Evolutionary conservation across 2,329 filamentous ascomycete species (phyloP).

Genomic region (Alternaria ethzedia): DNA sequence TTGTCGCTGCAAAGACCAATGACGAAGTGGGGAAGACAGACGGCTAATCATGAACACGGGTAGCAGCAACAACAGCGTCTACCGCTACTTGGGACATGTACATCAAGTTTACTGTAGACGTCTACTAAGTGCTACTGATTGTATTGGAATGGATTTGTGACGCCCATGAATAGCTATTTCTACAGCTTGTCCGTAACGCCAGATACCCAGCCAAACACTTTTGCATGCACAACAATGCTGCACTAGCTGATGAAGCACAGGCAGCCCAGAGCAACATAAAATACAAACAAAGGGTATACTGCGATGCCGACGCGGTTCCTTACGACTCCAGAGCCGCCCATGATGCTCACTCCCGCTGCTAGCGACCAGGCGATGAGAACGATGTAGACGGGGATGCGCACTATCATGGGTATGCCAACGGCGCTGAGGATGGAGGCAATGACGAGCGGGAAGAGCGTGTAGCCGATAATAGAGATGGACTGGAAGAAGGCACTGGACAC

Average conservation of each 20-base stretch:
- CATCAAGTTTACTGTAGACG: background rate
- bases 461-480: slow-evolving; percentile 96
- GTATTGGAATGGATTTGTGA: background rate
- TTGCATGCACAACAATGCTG: slow-evolving; percentile 4
- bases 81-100: slow-evolving; percentile 11
- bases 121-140: background rate
- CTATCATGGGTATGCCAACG: slow-evolving; percentile 76
- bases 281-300: slow-evolving; percentile 93
- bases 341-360: slow-evolving; percentile 92
- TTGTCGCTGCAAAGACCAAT: slow-evolving; percentile 38
- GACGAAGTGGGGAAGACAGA: slow-evolving; percentile 34
- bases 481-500: slow-evolving; percentile 89
- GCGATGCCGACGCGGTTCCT: slow-evolving; percentile 93
- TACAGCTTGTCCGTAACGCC: slow-evolving; percentile 9
- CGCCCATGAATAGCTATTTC: background rate
- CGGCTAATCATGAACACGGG: slow-evolving; percentile 25
- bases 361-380: slow-evolving; percentile 90
- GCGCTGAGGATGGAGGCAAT: slow-evolving; percentile 91
- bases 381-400: slow-evolving; percentile 88
- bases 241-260: slow-evolving; percentile 93
- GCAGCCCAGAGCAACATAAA: slow-evolving; percentile 91
- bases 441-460: slow-evolving; percentile 95
- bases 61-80: slow-evolving; percentile 11
- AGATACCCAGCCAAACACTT: slow-evolving; percentile 11
- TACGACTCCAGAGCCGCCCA: slow-evolving; percentile 93